Evolutionary conservation across 805 yeast genomes (phyloP).

Genomic region (Yarrowia bubula): DNA sequence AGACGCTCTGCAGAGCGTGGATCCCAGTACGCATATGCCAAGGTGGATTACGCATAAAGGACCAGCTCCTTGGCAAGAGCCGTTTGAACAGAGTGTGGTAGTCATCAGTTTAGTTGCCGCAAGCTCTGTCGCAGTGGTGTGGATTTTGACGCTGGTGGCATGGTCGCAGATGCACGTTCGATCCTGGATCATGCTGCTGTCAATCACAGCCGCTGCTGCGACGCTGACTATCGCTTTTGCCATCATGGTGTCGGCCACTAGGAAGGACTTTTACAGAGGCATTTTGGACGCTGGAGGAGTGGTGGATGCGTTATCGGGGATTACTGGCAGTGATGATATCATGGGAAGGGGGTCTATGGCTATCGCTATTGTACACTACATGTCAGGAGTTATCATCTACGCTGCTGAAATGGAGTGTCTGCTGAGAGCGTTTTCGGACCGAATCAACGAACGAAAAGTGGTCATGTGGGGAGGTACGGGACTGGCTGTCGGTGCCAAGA

Average conservation of each 20-base stretch:
- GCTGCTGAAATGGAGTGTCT: slow-evolving; percentile 8
- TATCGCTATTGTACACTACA: slow-evolving; percentile 2
- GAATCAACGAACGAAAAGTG: slow-evolving; percentile 4
- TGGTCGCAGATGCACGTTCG: slow-evolving; percentile 6
- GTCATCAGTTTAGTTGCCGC: slow-evolving; percentile 1
- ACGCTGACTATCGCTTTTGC: slow-evolving; percentile 9
- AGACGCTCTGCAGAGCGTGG: background rate
- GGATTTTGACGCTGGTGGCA: slow-evolving; percentile 4
- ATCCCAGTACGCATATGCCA: background rate
- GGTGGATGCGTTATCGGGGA: background rate
- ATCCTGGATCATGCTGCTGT: background rate
- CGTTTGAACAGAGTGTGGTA: slow-evolving; percentile 13
- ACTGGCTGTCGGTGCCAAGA: background rate
- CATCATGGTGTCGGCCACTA: background rate
- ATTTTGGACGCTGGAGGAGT: slow-evolving; percentile 6
- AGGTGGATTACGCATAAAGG: background rate
- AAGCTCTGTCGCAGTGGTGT: slow-evolving; percentile 5
- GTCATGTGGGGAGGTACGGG: slow-evolving; percentile 16
- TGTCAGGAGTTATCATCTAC: slow-evolving; percentile 20
- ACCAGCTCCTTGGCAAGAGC: slow-evolving; percentile 21
- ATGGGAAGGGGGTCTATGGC: slow-evolving; percentile 1
- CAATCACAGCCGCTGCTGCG: background rate
- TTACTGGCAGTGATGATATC: background rate
- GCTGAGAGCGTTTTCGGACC: slow-evolving; percentile 5
- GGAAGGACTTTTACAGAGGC: background rate